Base-by-base conservation (phyloP, 169 alveolate species). In the Plasmodium malariae region DNA sequence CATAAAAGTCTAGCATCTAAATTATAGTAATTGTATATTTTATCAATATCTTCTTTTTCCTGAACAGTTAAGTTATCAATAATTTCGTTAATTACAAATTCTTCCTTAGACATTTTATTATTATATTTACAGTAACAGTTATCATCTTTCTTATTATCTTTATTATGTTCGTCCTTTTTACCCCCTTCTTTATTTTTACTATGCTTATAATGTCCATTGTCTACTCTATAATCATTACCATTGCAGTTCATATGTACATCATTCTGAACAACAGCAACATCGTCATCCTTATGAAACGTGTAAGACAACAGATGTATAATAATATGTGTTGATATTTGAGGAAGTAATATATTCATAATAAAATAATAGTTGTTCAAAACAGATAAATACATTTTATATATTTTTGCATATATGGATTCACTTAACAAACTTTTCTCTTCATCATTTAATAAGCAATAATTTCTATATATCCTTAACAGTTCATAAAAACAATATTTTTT, bases 401-500 rank as follows among this genome's bases (percentile, higher is more conserved):
- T 0, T 26, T 80, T 80, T 17, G 59, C 11, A 68, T 80, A 65
- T 11, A 80, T 80, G 7, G 89, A 80, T 80, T 80, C 89, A 9
- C 71, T 49, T 14, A 80, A 59, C 24, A 80, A 59, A 7, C 26
- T 49, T 70, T 80, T 80, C 17, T 80, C 80, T 37, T 54, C 89
- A 14, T 63, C 49, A 5, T 54, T 80, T n/a, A 80, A 45, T 28
- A 55, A 65, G 1, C 72, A 49, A 19, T 48, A 34, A 26, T 51
- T 80, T 34, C 62, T 43, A 43, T 80, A 80, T 48, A 80, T 80
- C 40, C 89, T 80, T n/a, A 80, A 55, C n/a, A 80, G 28, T 32
- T 80, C 89, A 40, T 45, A 80, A 57, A 80, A 80, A 70, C 83
- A 80, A 65, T 80, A 65, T 65, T 80, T 80, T 48, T 80, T 80